These are phyloP conservation scores for Boletus huronensis DNA, from an alignment of 768 basidiomycete species.

Conservation along the genomic window DNA sequence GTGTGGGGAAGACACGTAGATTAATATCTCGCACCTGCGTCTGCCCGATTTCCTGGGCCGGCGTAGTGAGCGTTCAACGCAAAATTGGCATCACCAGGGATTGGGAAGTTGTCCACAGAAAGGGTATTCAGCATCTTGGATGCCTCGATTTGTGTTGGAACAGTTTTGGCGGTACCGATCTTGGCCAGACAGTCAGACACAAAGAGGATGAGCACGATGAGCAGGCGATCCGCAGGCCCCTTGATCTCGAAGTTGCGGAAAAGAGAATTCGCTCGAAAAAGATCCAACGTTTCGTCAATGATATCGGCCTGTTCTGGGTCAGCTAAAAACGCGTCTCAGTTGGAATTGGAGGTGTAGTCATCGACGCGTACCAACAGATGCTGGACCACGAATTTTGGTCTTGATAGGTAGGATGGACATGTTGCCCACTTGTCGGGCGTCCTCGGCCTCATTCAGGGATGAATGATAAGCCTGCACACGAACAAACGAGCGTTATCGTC, in stretches of 20 bases:
- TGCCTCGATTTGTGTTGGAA: slow-evolving; percentile 79
- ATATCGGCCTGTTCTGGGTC: slow-evolving; percentile 82
- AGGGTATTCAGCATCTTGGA: slow-evolving; percentile 85
- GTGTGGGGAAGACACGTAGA: neutral
- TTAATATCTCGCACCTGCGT: slow-evolving; percentile 61
- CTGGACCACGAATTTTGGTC: slow-evolving; percentile 89
- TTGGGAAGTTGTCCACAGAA: slow-evolving; percentile 87
- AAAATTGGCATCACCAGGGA: slow-evolving; percentile 96
- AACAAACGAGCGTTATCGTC: neutral
- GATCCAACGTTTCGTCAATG: slow-evolving; percentile 91
- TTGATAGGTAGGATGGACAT: slow-evolving; percentile 86
- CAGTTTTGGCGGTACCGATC: slow-evolving; percentile 67
- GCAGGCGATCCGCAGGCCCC: slow-evolving; percentile 89
- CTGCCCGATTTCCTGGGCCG: slow-evolving; percentile 66
- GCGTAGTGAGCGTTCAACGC: slow-evolving; percentile 91
- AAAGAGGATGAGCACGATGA: slow-evolving; percentile 97
- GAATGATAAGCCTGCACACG: slow-evolving; percentile 88
- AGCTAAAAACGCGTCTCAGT: slow-evolving; percentile 43
- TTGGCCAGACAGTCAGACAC: slow-evolving; percentile 96
- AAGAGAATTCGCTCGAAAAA: slow-evolving; percentile 97
- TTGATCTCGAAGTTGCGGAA: slow-evolving; percentile 99
- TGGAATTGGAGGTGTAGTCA: slow-evolving; percentile 5
- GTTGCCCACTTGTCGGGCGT: slow-evolving; percentile 85
- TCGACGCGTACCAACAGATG: slow-evolving; percentile 60
- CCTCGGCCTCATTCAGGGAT: slow-evolving; percentile 79